These are phyloP conservation scores for Saturnispora serradocipensis DNA, from an alignment of 805 yeast genomes.

Conservation along the genomic window DNA sequence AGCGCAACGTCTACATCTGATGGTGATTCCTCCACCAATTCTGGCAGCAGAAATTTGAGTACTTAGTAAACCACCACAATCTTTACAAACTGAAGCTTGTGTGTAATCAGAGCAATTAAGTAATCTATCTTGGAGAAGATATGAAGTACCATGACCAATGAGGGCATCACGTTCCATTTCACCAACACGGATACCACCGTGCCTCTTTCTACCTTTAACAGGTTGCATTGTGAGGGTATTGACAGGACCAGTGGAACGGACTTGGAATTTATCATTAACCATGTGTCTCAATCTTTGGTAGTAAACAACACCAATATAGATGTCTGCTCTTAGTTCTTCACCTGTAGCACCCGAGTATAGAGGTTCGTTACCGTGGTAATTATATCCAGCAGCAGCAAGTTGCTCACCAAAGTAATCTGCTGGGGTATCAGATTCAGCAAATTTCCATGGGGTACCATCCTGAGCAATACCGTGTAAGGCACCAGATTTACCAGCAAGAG, in stretches of 20 bases:
- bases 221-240: constrained; percentile 98
- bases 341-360: constrained; percentile 99
- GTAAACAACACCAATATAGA: constrained; percentile 93
- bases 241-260: constrained; percentile 97
- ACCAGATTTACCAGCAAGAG: constrained; percentile 98
- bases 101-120: constrained; percentile 94
- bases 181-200: constrained; percentile 99
- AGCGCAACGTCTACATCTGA: constrained; percentile 90
- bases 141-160: constrained; percentile 97
- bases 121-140: constrained; percentile 86
- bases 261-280: constrained; percentile 99
- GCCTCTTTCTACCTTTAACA: constrained; percentile 96
- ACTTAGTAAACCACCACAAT: constrained; percentile 86
- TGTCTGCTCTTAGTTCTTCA: constrained; percentile 92
- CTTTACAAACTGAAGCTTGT: constrained; percentile 80
- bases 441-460: constrained; percentile 95
- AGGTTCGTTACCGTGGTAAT: constrained; percentile 97
- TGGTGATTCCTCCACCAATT: constrained; percentile 68
- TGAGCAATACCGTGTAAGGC: constrained; percentile 96
- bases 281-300: constrained; percentile 97
- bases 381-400: constrained; percentile 77
- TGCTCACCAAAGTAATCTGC: constrained; percentile 98
- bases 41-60: constrained; percentile 89
- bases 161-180: constrained; percentile 99
- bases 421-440: constrained; percentile 86